Evolutionary conservation across 1,139 yeast species (phyloP).

Genomic region (Sugiyamaella pinicola): DNA sequence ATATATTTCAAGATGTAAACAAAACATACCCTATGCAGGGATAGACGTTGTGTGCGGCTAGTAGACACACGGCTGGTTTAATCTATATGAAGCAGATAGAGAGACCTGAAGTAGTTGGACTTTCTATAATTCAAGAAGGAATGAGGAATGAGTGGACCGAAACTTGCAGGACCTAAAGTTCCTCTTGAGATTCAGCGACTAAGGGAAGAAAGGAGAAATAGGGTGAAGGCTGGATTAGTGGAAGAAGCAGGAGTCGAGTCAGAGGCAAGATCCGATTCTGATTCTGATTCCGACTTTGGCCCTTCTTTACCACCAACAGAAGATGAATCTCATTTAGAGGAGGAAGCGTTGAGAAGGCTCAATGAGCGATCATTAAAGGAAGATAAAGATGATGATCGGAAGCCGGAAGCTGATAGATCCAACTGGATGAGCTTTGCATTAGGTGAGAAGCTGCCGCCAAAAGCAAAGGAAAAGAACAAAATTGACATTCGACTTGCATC

Average conservation of each 20-base stretch:
- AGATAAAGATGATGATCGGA: neutral
- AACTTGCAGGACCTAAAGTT: conserved; percentile 12
- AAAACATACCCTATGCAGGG: too few species aligned
- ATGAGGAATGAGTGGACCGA: neutral
- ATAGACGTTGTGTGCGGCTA: too few species aligned
- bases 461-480: conserved; percentile 1
- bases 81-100: too few species aligned
- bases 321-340: conserved; percentile 22
- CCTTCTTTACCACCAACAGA: conserved; percentile 20
- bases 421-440: conserved; percentile 29
- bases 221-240: neutral
- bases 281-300: conserved; percentile 24
- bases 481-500: conserved; percentile 1
- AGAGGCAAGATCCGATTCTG: conserved; percentile 8
- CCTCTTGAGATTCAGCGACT: conserved; percentile 11
- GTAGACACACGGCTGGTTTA: too few species aligned
- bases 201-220: conserved; percentile 3
- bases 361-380: conserved; percentile 12
- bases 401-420: conserved; percentile 13
- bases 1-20: too few species aligned
- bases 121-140: too few species aligned
- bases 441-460: conserved; percentile 19
- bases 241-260: neutral
- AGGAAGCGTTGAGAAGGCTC: conserved; percentile 25
- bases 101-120: too few species aligned